Evolutionary conservation across 2,329 filamentous ascomycete genomes (phyloP).

Genomic region (Sarocladium kiliense): DNA sequence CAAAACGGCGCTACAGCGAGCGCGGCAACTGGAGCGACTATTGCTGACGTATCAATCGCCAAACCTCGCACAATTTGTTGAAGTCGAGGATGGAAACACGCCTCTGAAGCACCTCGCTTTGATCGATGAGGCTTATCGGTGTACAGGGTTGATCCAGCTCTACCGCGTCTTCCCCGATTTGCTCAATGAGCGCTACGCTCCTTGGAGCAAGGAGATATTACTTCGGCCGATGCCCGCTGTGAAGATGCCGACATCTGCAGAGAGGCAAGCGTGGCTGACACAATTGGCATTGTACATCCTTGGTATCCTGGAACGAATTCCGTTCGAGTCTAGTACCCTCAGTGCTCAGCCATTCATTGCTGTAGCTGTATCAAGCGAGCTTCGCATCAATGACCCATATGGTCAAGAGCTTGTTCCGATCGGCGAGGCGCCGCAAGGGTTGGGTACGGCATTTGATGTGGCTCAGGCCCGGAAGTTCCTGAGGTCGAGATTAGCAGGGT

Average conservation of each 20-base stretch:
- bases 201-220: conserved; percentile 11
- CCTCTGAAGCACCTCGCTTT: conserved; percentile 13
- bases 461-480: conserved; percentile 13
- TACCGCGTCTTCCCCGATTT: conserved; percentile 20
- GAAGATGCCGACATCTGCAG: conserved; percentile 9
- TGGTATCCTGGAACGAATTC: conserved; percentile 11
- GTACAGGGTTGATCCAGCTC: conserved; percentile 14
- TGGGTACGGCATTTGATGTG: not conserved
- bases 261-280: conserved; percentile 16
- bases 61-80: conserved; percentile 11
- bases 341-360: conserved; percentile 12
- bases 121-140: conserved; percentile 17
- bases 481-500: conserved; percentile 11
- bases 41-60: conserved; percentile 11
- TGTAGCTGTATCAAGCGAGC: conserved; percentile 15
- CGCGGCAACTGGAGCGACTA: conserved; percentile 13
- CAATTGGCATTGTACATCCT: conserved; percentile 15
- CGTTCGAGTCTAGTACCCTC: conserved; percentile 13
- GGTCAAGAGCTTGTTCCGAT: not conserved
- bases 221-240: not conserved
- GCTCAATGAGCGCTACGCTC: conserved; percentile 14
- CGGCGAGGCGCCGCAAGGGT: not conserved
- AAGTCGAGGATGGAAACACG: conserved; percentile 14
- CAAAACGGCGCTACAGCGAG: conserved; percentile 11
- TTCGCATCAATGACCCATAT: conserved; percentile 4